Percentiles rank a stretch among this genome's conserved stretches.
Evolutionary conservation across 1,139 yeast species (phyloP).

Genomic region (Scheffersomyces illinoinensis): DNA sequence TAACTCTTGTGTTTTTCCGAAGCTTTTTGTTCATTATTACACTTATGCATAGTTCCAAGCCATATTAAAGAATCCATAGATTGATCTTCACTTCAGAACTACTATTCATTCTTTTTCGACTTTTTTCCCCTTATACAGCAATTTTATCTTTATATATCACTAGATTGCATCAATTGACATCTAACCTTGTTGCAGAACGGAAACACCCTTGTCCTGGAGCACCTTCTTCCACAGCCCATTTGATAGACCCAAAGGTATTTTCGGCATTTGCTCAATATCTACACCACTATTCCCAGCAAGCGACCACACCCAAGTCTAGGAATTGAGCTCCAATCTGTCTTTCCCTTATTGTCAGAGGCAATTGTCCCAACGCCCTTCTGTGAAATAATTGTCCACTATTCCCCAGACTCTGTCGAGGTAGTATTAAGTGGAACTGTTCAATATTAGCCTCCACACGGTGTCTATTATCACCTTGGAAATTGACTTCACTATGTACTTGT

Average conservation of each 20-base stretch:
- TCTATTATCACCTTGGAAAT: not conserved
- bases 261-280: not conserved
- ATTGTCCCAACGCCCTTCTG: not conserved
- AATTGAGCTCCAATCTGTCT: not conserved
- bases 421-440: not conserved
- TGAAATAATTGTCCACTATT: not conserved
- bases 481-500: not conserved
- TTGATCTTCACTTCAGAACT: not conserved
- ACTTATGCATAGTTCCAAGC: not conserved
- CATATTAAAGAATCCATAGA: not conserved
- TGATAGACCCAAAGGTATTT: not conserved
- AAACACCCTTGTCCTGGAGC: not conserved
- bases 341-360: not conserved
- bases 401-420: not conserved
- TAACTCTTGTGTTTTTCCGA: not conserved
- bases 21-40: not conserved
- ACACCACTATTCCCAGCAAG: not conserved
- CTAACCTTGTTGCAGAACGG: not conserved
- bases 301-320: not conserved
- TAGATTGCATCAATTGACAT: not conserved
- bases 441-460: not conserved
- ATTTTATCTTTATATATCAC: not conserved
- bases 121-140: not conserved
- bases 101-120: not conserved
- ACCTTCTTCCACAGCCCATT: not conserved